Base-by-base conservation (phyloP, 352 stramenopile genomes). In the Pythium insidiosum region DNA sequence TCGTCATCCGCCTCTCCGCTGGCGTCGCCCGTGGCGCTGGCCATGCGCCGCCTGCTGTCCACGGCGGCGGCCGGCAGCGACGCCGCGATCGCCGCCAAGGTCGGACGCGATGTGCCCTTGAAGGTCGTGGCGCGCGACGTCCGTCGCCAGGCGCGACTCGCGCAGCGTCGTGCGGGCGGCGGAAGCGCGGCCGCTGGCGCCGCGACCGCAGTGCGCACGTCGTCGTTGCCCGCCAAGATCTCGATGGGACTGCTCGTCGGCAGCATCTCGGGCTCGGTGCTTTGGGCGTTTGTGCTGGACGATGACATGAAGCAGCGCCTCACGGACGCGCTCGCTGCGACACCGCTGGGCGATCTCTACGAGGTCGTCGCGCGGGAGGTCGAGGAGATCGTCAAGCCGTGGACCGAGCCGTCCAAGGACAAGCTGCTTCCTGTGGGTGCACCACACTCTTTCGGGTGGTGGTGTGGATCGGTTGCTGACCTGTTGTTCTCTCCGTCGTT, bases 401-500 rank as follows among this genome's bases (percentile, higher is more conserved):
- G 85, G 52, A 91, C 76, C 21, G 74, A 91, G 12, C 81, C 81
- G n/a, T 86, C 73, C 24, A 68, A 80, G 38, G 66, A 72, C 22
- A 91, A 94, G 54, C 56, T 94, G 29, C 53, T 94, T 50, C 81
- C 81, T n/a, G n/a, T n/a, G n/a, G n/a, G 68, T 78, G 42, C 22
- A 51, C 35, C 1, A 16, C 30, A 3, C 20, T 19, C 6, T 13
- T 36, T 20, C n/a, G 19, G 3, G 35, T 28, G n/a, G 1, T 44
- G 15, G 3, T 16, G 23, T 35, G n/a, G n/a, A n/a, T n/a, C n/a
- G n/a, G n/a, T n/a, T n/a, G n/a, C n/a, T n/a, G n/a, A n/a, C n/a
- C n/a, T n/a, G n/a, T n/a, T n/a, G 10, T 16, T 18, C 15, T 38
- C 7, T 23, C 44, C 1, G 25, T 29, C 6, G 10, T 28, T 37